phyloP scores from a whole-genome alignment of 1,139 yeast genomes.

The Saccharomycopsis hybrid region DNA sequence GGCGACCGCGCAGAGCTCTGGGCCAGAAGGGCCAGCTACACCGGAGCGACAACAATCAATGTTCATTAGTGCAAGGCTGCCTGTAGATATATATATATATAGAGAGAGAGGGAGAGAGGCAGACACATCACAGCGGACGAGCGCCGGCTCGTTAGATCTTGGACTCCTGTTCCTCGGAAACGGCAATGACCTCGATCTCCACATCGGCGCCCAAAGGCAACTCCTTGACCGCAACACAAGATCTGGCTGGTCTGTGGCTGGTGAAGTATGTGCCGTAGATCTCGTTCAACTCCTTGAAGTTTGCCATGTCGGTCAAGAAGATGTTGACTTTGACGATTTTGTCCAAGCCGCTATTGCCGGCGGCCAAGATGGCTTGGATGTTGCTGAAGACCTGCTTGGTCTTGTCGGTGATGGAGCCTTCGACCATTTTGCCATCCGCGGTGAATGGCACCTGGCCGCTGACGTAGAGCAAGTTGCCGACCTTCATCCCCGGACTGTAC shows the following conservation, averaged over 20 bases:
- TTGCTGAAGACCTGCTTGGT: slow-evolving; percentile 82
- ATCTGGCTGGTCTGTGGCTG: slow-evolving; percentile 88
- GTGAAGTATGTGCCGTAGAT: slow-evolving; percentile 78
- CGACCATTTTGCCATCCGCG: slow-evolving; percentile 72
- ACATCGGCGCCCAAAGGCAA: slow-evolving; percentile 76
- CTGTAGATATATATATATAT: no score
- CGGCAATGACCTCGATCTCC: slow-evolving; percentile 73
- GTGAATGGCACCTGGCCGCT: slow-evolving; percentile 96
- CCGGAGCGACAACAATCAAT: no score
- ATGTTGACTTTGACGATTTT: slow-evolving; percentile 81
- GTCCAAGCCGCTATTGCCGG: slow-evolving; percentile 74
- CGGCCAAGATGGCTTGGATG: slow-evolving; percentile 68
- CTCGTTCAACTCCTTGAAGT: slow-evolving; percentile 74
- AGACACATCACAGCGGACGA: no score
- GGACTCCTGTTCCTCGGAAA: slow-evolving; percentile 25
- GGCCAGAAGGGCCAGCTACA: no score
- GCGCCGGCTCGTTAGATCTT: no score
- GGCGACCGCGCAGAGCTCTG: no score
- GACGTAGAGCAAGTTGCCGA: slow-evolving; percentile 77
- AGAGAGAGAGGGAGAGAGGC: no score
- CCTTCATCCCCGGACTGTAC: slow-evolving; percentile 90
- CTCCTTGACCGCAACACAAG: slow-evolving; percentile 86
- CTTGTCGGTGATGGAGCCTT: slow-evolving; percentile 69
- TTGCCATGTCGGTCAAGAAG: slow-evolving; percentile 81
- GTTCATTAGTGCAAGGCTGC: no score